Conservation (phyloP, 345 rosid species). For the Salix viminalis region DNA sequence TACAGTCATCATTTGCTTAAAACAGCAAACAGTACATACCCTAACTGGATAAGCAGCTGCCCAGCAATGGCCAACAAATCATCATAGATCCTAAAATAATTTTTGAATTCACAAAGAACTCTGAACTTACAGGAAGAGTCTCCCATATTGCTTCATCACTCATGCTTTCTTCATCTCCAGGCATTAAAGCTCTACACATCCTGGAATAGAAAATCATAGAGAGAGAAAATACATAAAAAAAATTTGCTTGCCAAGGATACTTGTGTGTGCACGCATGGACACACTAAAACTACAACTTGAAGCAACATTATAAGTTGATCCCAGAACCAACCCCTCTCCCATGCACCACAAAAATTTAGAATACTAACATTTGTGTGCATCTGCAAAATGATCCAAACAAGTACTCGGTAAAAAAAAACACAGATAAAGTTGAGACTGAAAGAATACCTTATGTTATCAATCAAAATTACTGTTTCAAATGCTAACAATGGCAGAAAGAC, state of each 20-base stretch:
- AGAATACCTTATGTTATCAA: slow-evolving; percentile 84
- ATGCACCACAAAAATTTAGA: background rate
- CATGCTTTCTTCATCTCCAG: slow-evolving; percentile 91
- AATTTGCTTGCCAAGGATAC: background rate
- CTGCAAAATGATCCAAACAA: background rate
- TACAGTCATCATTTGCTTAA: background rate
- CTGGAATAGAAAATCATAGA: slow-evolving; percentile 27
- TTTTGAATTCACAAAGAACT: slow-evolving; percentile 5
- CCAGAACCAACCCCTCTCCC: background rate
- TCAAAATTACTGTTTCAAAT: slow-evolving; percentile 61
- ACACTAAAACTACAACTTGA: background rate
- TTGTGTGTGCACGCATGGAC: background rate
- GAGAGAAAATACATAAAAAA: background rate
- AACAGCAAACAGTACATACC: background rate
- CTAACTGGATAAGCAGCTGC: background rate
- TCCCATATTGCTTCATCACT: slow-evolving; percentile 95
- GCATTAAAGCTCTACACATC: slow-evolving; percentile 90
- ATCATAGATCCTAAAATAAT: background rate
- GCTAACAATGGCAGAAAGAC: slow-evolving; percentile 76
- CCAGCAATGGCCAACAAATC: background rate
- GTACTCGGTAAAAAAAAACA: background rate
- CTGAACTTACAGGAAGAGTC: slow-evolving; percentile 76
- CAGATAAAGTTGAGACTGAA: background rate
- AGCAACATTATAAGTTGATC: background rate
- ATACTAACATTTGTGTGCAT: background rate